Percentiles rank a stretch among this genome's conserved stretches.
These are phyloP conservation scores for Talaromyces sp. DNA, from an alignment of 2,329 filamentous ascomycete genomes.

Conservation along the genomic window DNA sequence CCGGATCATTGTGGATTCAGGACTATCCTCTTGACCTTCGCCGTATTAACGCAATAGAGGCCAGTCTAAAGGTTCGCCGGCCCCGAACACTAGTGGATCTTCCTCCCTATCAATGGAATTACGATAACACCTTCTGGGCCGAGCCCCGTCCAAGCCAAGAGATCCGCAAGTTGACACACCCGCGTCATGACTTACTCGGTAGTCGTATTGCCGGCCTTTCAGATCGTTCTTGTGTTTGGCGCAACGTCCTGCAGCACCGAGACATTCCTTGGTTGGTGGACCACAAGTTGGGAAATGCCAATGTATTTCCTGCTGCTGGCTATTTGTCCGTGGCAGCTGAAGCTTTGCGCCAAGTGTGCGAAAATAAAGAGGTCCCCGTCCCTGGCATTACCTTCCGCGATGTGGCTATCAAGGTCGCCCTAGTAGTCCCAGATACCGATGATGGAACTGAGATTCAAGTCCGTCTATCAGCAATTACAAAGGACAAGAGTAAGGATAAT, in stretches of 20 bases:
- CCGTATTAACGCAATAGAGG: too few relatives aligned
- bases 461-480: too few relatives aligned
- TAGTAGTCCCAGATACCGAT: background rate
- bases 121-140: background rate
- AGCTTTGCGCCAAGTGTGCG: background rate
- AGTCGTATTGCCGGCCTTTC: background rate
- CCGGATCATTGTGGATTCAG: background rate
- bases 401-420: background rate
- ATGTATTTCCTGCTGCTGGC: background rate
- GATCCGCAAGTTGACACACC: background rate
- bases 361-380: background rate
- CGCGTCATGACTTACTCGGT: slow-evolving; percentile 2
- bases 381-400: background rate
- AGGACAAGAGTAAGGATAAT: too few relatives aligned
- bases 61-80: too few relatives aligned
- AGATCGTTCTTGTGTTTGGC: background rate
- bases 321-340: background rate
- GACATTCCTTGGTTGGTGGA: background rate
- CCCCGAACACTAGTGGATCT: slow-evolving; percentile 7
- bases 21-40: background rate
- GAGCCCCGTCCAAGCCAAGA: background rate
- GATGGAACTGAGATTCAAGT: background rate
- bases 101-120: slow-evolving; percentile 4
- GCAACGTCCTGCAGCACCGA: background rate
- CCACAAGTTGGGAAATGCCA: too few relatives aligned